A percentile compares a stretch with the other conserved stretches of the same genome.
phyloP scores from a whole-genome alignment of 139 green algal genomes.

The Monoraphidium neglectum region DNA sequence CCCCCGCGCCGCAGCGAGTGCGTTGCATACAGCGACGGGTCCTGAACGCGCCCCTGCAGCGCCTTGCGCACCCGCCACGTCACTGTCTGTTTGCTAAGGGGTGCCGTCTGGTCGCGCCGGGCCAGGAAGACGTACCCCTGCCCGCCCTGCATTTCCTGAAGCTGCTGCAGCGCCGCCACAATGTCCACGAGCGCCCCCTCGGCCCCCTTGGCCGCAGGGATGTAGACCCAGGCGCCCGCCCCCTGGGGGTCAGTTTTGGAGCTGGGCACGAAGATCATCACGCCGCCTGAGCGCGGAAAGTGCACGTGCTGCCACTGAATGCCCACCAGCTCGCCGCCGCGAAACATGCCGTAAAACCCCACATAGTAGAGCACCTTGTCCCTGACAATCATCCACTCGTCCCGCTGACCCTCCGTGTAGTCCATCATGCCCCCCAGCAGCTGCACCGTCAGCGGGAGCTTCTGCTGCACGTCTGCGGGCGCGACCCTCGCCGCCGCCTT shows the following conservation, averaged over 20 bases:
- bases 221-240: conserved; percentile 1
- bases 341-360: conserved; percentile 9
- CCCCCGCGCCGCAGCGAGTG: conserved; percentile 8
- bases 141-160: not conserved
- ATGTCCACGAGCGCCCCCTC: not conserved
- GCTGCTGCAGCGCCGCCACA: not conserved
- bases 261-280: conserved; percentile 11
- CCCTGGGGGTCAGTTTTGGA: conserved; percentile 12
- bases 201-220: not conserved
- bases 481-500: conserved; percentile 3
- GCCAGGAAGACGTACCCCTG: not conserved
- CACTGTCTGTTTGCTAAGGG: not conserved
- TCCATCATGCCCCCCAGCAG: not conserved
- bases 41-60: not conserved
- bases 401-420: not conserved
- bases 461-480: conserved; percentile 3
- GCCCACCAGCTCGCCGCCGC: not conserved
- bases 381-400: not conserved
- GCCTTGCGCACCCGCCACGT: not conserved
- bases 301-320: conserved; percentile 5
- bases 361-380: conserved; percentile 5
- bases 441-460: conserved; percentile 1
- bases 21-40: not conserved
- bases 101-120: accelerated
- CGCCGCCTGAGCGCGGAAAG: not conserved